Evolutionary conservation across 192 early-diverging fungal species (phyloP).

Genomic region (Obelidium mucronatum): DNA sequence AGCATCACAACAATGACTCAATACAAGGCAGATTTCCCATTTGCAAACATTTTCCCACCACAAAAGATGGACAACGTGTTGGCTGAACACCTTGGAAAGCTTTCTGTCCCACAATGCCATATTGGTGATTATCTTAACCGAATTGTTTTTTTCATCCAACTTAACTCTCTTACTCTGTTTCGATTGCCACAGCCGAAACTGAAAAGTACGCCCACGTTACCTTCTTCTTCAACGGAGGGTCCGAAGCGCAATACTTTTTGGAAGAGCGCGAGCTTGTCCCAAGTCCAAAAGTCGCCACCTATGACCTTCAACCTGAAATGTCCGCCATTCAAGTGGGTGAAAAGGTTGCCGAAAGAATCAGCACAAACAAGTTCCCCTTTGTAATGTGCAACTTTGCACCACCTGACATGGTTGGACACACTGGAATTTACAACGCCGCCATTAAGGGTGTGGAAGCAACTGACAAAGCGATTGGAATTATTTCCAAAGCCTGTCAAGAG

Average conservation of each 20-base stretch:
- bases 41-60: slow-evolving; percentile 94
- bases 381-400: slow-evolving; percentile 99
- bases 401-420: slow-evolving; percentile 89
- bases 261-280: slow-evolving; percentile 93
- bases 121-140: no score
- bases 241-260: slow-evolving; percentile 85
- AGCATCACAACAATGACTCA: slow-evolving; percentile 94
- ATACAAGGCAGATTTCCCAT: slow-evolving; percentile 97
- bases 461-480: slow-evolving; percentile 91
- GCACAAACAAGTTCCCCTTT: slow-evolving; percentile 82
- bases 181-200: slow-evolving; percentile 78
- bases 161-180: not conserved
- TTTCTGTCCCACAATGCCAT: slow-evolving; percentile 89
- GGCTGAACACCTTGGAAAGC: slow-evolving; percentile 94
- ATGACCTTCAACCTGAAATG: slow-evolving; percentile 98
- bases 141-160: not conserved
- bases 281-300: slow-evolving; percentile 96
- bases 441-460: slow-evolving; percentile 92
- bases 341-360: slow-evolving; percentile 86
- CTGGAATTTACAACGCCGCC: slow-evolving; percentile 92
- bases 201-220: slow-evolving; percentile 99
- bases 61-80: slow-evolving; percentile 98
- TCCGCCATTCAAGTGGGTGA: slow-evolving; percentile 86
- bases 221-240: slow-evolving; percentile 99
- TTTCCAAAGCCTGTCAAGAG: slow-evolving; percentile 91